Evolutionary conservation across 2,329 filamentous ascomycete genomes (phyloP), one percentile per base, ranked within the genome.

Genomic region (Periconia macrospinosa): DNA sequence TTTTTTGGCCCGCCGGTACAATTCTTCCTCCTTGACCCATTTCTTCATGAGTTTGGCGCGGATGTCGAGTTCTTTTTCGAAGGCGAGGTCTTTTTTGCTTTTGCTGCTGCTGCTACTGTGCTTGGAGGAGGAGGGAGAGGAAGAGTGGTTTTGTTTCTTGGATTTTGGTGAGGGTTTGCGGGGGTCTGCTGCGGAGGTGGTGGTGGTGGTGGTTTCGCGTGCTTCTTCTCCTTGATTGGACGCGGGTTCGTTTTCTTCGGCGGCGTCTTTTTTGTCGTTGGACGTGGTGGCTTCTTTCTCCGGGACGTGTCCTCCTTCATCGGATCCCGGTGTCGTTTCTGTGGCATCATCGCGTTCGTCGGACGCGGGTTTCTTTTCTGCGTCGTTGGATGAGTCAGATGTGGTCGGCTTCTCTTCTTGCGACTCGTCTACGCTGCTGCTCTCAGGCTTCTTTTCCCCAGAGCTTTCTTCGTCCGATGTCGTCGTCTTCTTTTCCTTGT

Each of bases 401-500:
- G n/a, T n/a, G 45, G 41, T 15, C 30, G 14, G 30, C 30, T 45
- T 23, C 14, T 48, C 49, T n/a, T 47, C 43, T 23, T 49, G 45
- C 17, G 47, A 30, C 23, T 49, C 43, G 23, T 60, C 55, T 6
- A n/a, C 27, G 30, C n/a, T n/a, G n/a, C n/a, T n/a, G n/a, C n/a
- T n/a, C n/a, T n/a, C n/a, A n/a, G n/a, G n/a, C n/a, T 37, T 17
- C 18, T 52, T 46, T 15, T 56, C 50, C 23, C 50, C 40, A 15
- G 45, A 35, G 17, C n/a, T 56, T 49, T 33, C 53, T 56, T 13
- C 52, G 35, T 23, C 56, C 50, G 10, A 33, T n/a, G n/a, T n/a
- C 45, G 35, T 53, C 51, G 52, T 53, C 44, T 62, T 57, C 33
- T 58, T 62, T 43, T 69, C 60, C 17, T 68, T 66, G 43, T 65